These are phyloP conservation scores for Aspergillus ustus DNA, from an alignment of 2,329 filamentous ascomycete species.

Conservation along the genomic window DNA sequence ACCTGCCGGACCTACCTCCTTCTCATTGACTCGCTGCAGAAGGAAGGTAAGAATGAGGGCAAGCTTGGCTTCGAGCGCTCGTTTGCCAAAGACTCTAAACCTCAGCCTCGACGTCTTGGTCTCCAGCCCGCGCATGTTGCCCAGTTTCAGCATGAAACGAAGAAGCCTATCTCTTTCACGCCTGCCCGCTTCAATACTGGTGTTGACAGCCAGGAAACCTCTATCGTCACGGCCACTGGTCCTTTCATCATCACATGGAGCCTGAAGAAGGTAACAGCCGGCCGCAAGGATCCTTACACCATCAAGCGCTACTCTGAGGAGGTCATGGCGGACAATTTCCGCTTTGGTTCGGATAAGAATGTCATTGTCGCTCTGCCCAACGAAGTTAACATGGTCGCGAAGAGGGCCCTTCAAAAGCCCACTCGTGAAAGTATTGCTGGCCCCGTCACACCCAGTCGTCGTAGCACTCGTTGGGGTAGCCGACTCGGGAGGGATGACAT, in stretches of 20 bases:
- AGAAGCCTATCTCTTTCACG: constrained; percentile 83
- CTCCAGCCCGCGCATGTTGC: constrained; percentile 91
- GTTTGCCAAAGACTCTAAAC: constrained; percentile 91
- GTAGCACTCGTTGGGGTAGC: constrained; percentile 40
- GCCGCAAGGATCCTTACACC: constrained; percentile 84
- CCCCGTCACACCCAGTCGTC: constrained; percentile 52
- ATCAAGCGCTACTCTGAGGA: constrained; percentile 97
- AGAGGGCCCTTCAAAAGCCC: constrained; percentile 80
- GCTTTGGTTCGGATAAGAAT: constrained; percentile 95
- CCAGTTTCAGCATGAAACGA: constrained; percentile 96
- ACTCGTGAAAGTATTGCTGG: constrained; percentile 89
- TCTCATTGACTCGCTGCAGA: constrained; percentile 88
- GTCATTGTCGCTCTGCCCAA: constrained; percentile 96
- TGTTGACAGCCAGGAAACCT: constrained; percentile 78
- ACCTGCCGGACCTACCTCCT: constrained; percentile 94
- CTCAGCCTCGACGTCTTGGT: constrained; percentile 86
- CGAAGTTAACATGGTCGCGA: constrained; percentile 96
- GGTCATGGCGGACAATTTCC: constrained; percentile 98
- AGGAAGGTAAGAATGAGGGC: constrained; percentile 92
- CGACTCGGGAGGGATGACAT: constrained; percentile 78
- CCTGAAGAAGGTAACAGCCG: constrained; percentile 82
- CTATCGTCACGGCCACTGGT: constrained; percentile 94
- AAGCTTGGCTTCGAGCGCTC: constrained; percentile 97
- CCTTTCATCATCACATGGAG: constrained; percentile 98
- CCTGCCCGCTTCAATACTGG: constrained; percentile 93